Base-by-base conservation (phyloP, 331 rosid genomes). In the Prunus yedoensis region DNA sequence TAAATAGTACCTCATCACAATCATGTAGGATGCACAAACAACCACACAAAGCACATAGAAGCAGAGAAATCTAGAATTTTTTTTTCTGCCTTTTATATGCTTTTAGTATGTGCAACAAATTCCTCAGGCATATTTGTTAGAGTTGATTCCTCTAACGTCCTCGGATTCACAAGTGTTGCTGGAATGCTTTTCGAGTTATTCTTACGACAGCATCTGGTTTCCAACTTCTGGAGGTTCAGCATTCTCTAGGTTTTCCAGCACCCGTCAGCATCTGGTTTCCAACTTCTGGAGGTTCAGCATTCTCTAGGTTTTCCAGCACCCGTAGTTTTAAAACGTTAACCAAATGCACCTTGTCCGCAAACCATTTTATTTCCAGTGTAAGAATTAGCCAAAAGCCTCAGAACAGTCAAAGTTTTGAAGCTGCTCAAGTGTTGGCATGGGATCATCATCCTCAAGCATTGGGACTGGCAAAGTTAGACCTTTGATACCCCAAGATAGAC, bases 391-490 rank as follows among this genome's bases (percentile, higher is more conserved):
- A 17, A 64, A 52, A 64, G 62, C 70, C 64, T 12, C 10, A 64
- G 45, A 43, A 32, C 43, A 5, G 13, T 66, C 21, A 4, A 74
- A 74, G 10, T 74, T 5, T 1, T 2, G 27, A 0, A 64, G 78
- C 8, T 51, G 17, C 35, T 32, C 0, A 32, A 4, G 35, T 32
- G 35, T 32, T 32, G 35, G 35, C 21, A 71, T 61, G 27, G 64
- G 78, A 13, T 12, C 6, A 10, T 74, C 71, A 16, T 63, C 50
- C 32, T 35, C 53, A 62, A 74, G 63, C 16, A n/a, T 35, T 30
- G 71, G 17, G 8, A 47, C 60, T 35, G 78, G 4, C 71, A 74
- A 14, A 1, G 78, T 50, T 58, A 74, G 78, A 6, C 27, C 43
- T 11, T 17, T 14, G 68, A 54, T 35, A 45, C 38, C 3, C 1